Evolutionary conservation across 108 stramenopile species (phyloP), one percentile per base, ranked within the genome.

Genomic region (Skeletonema tropicum): DNA sequence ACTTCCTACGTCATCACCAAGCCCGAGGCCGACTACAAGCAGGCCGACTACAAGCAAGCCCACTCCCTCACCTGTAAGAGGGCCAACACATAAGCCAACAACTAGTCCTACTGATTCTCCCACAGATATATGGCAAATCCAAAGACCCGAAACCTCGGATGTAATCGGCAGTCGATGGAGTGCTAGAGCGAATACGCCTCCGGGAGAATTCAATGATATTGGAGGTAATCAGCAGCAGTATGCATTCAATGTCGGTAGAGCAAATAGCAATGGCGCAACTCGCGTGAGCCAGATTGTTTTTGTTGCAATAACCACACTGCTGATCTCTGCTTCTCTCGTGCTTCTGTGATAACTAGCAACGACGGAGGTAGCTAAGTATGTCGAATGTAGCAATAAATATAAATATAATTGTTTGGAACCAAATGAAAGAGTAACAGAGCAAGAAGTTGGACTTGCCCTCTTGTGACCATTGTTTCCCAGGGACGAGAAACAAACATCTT

Each of bases 121-220:
- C 2, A 55, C 52, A 8, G 5, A 55, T 55, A 55, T 55, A 14
- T 80, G 79, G 79, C 72, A 80, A 29, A 36, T 32, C n/a, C 59
- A 57, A 58, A 61, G 79, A 33, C 14, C 49, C 33, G 79, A 80
- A 68, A 60, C 62, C 10, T 33, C 32, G 14, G 17, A 55, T 55
- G 68, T 60, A 41, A 73, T 80, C 10, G 79, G 68, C 17, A 42
- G 30, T 12, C 55, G 49, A 41, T 80, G 79, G 79, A 80, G 45
- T 41, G 64, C 68, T 6, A 52, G 25, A n/a, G 36, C 66, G 5
- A 66, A 68, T 23, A 80, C 68, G 0, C 29, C 64, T 11, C 61
- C 71, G 25, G 79, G 79, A 14, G 58, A 64, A 64, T 80, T 80
- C 32, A 80, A 80, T 73, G 79, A 80, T 73, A 19, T 80, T n/a